phyloP scores from a whole-genome alignment of 306 rosid species.

The Quercus dentata region DNA sequence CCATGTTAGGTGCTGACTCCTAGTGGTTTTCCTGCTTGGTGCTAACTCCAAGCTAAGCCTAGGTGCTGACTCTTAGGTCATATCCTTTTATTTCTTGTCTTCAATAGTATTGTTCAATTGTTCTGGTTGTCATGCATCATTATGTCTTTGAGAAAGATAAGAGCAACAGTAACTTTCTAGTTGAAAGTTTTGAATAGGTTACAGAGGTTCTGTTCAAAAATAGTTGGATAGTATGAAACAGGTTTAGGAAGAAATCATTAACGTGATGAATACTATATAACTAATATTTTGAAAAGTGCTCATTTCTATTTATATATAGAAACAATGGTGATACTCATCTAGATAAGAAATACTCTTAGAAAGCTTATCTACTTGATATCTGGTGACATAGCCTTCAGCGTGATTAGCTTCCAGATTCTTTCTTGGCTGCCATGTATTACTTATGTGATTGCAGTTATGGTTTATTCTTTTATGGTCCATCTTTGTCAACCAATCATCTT shows the following conservation, averaged over 20 bases:
- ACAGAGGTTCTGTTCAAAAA: neutral
- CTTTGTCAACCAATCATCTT: neutral
- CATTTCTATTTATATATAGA: neutral
- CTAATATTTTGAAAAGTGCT: neutral
- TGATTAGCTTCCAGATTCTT: neutral
- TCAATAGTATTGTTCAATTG: neutral
- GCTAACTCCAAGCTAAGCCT: no score
- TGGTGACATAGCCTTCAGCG: neutral
- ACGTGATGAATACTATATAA: neutral
- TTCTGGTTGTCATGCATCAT: no score
- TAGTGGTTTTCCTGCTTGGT: no score
- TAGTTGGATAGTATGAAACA: neutral
- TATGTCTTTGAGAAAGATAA: neutral
- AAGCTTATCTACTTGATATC: neutral
- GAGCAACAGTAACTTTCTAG: neutral
- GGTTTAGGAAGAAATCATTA: neutral
- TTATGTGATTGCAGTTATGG: neutral
- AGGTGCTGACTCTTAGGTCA: no score
- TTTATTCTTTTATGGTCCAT: neutral
- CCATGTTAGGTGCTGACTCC: no score
- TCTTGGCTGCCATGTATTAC: neutral
- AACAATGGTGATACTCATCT: neutral
- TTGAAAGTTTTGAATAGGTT: neutral
- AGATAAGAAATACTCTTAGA: neutral
- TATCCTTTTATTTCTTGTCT: no score